These are phyloP conservation scores for Schizosaccharomyces cryophilus DNA, from an alignment of 805 yeast genomes.

Conservation along the genomic window DNA sequence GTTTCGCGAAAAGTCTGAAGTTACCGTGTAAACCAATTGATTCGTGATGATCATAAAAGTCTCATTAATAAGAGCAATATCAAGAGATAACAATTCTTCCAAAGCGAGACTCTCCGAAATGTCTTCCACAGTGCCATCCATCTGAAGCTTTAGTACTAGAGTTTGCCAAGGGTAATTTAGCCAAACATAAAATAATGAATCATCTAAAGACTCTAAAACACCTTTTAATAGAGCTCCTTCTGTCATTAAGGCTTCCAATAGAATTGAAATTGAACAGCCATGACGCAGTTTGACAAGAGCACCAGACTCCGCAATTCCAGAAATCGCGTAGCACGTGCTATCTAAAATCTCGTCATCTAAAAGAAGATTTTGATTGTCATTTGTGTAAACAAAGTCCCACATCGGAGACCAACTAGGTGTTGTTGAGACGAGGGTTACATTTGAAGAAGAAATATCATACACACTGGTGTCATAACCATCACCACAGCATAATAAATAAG, in stretches of 20 bases:
- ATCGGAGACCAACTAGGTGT: background rate
- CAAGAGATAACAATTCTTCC: background rate
- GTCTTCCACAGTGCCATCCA: background rate
- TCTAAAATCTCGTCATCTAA: background rate
- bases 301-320: background rate
- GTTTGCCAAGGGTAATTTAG: constrained; percentile 1
- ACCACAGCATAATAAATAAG: background rate
- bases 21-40: background rate
- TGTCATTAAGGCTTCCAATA: background rate
- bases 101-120: background rate
- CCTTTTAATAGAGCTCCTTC: background rate
- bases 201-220: background rate
- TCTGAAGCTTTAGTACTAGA: background rate
- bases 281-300: background rate
- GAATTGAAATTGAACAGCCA: background rate
- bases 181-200: background rate
- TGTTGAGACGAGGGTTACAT: background rate
- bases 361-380: background rate
- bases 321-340: background rate
- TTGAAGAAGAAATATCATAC: background rate
- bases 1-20: background rate
- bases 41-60: background rate
- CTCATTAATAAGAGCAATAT: background rate
- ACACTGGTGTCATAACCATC: background rate
- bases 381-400: background rate